Conservation (phyloP, 192 early-diverging fungal genomes). For the Rhizophlyctis rosea region DNA sequence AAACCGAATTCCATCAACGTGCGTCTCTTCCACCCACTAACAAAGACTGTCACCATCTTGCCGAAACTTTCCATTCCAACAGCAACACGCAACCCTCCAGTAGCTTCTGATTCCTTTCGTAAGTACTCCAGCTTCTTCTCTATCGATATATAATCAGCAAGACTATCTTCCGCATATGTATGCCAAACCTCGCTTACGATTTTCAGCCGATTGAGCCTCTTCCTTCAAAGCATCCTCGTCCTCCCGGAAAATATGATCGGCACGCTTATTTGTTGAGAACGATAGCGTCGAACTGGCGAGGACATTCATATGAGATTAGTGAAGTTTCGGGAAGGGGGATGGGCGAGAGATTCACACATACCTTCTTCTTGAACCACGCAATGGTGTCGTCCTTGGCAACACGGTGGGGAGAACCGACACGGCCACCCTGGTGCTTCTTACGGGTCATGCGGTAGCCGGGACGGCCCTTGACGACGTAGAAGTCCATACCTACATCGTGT, state of each 20-base stretch:
- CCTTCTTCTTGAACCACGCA: conserved; percentile 96
- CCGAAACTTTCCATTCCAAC: conserved; percentile 58
- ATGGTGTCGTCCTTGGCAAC: conserved; percentile 95
- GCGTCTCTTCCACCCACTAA: conserved; percentile 30
- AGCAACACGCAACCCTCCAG: conserved; percentile 64
- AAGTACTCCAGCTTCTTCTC: conserved; percentile 74
- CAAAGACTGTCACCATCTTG: conserved; percentile 29
- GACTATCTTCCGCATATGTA: background rate
- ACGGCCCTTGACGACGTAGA: conserved; percentile 98
- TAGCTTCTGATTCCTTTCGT: conserved; percentile 64
- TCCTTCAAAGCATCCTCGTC: conserved; percentile 44
- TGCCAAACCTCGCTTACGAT: conserved; percentile 39
- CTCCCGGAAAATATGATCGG: conserved; percentile 79
- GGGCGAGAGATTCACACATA: conserved; percentile 23
- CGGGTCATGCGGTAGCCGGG: conserved; percentile 94
- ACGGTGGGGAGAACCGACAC: conserved; percentile 86
- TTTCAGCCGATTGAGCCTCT: conserved; percentile 40
- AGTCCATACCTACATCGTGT: conserved; percentile 80
- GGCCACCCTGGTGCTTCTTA: conserved; percentile 80
- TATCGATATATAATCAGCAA: conserved; percentile 17
- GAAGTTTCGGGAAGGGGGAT: no score
- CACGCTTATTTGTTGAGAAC: conserved; percentile 84
- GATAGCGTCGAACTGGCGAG: conserved; percentile 75
- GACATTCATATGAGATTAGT: background rate
- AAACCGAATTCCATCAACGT: conserved; percentile 25